Conservation (phyloP, 2,329 filamentous ascomycete genomes). For the Dothidotthia symphoricarpi region DNA sequence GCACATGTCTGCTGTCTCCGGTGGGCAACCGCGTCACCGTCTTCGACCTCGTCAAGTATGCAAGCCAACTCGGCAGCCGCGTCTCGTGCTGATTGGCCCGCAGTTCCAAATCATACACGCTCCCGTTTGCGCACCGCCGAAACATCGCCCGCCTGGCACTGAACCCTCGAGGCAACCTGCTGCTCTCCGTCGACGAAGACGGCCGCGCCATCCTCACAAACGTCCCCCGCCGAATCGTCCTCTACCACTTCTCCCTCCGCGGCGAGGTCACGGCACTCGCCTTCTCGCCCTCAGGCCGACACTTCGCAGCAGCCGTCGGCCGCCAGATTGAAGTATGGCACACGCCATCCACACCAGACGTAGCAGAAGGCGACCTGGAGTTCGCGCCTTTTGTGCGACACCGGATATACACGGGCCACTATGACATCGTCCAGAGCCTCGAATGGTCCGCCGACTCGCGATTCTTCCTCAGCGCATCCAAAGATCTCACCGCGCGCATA, state of each 20-base stretch:
- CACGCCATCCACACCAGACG: constrained; percentile 84
- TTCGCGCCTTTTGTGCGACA: constrained; percentile 94
- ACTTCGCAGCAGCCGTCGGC: constrained; percentile 87
- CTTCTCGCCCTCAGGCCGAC: constrained; percentile 85
- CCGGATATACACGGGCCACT: constrained; percentile 82
- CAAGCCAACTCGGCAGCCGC: background rate
- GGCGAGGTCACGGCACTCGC: constrained; percentile 76
- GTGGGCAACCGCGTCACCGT: constrained; percentile 95
- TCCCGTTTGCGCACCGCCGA: constrained; percentile 88
- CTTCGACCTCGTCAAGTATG: constrained; percentile 92
- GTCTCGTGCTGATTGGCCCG: constrained; percentile 5
- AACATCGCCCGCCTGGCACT: constrained; percentile 89
- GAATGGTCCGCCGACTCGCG: constrained; percentile 96
- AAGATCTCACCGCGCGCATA: constrained; percentile 88
- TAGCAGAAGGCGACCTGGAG: constrained; percentile 79
- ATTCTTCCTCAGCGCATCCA: constrained; percentile 90
- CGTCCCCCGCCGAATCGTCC: constrained; percentile 75
- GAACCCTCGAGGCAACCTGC: constrained; percentile 83
- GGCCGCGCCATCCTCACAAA: constrained; percentile 92
- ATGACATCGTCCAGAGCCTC: constrained; percentile 79
- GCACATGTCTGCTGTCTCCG: constrained; percentile 90
- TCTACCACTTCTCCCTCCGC: constrained; percentile 96
- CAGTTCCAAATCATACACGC: constrained; percentile 83
- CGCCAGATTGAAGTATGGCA: constrained; percentile 93
- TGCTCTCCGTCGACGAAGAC: constrained; percentile 91